A percentile compares a stretch with the other conserved stretches of the same genome.
Conservation (phyloP, 345 rosid species). For the Dipteronia sinensis region DNA sequence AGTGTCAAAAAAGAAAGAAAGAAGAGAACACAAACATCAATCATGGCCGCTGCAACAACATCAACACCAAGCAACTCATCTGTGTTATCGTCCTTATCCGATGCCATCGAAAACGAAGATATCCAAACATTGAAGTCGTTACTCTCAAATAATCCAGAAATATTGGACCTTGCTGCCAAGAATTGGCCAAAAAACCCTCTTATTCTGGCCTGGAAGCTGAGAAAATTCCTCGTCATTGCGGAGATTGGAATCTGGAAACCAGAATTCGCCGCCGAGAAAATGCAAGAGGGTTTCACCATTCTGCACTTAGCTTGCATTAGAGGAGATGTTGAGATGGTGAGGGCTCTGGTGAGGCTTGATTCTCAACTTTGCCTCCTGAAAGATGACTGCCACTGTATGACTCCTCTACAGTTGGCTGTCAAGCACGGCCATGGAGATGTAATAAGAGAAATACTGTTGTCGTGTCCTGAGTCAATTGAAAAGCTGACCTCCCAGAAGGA, state of each 20-base stretch:
- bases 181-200: background rate
- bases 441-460: background rate
- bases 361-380: background rate
- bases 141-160: background rate
- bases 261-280: background rate
- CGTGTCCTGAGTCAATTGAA: background rate
- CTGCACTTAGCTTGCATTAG: background rate
- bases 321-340: background rate
- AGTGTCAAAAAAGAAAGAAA: too few relatives aligned
- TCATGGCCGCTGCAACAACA: too few relatives aligned
- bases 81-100: background rate
- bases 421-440: background rate
- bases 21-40: too few relatives aligned
- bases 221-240: background rate
- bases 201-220: background rate
- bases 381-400: background rate
- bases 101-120: background rate
- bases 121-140: background rate
- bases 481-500: background rate
- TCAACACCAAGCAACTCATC: too few relatives aligned
- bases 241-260: constrained; percentile 3
- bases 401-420: constrained; percentile 6
- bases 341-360: background rate
- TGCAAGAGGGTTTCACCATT: background rate
- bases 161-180: background rate